Evolutionary conservation across 2,329 filamentous ascomycete genomes (phyloP).

Genomic region (Raffaelea arxii): DNA sequence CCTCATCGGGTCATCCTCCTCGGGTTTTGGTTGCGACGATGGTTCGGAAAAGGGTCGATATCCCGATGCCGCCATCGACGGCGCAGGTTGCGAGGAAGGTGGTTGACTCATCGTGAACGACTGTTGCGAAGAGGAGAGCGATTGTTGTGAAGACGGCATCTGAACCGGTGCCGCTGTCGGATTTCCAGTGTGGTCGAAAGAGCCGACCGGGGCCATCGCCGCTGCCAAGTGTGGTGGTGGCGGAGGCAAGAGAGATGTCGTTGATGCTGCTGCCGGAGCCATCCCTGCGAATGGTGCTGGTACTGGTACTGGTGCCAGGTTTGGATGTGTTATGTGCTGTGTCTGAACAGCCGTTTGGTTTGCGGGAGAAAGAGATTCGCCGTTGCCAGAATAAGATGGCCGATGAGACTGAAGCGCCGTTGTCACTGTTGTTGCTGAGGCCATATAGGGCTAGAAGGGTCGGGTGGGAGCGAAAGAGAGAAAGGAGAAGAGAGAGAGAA

Average conservation of each 20-base stretch:
- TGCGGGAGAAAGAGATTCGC: slow-evolving; percentile 8
- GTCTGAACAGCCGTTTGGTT: slow-evolving; percentile 7
- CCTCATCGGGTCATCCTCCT: slow-evolving; percentile 36
- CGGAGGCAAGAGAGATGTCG: slow-evolving; percentile 3
- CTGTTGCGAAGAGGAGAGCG: slow-evolving; percentile 40
- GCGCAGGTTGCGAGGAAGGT: slow-evolving; percentile 34
- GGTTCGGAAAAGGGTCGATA: slow-evolving; percentile 30
- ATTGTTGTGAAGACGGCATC: slow-evolving; percentile 16
- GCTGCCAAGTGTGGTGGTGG: background rate
- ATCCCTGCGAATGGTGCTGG: background rate
- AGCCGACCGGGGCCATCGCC: slow-evolving; percentile 7
- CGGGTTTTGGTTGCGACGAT: slow-evolving; percentile 17
- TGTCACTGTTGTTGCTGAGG: slow-evolving; percentile 26
- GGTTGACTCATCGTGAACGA: slow-evolving; percentile 49
- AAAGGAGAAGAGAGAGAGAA: background rate
- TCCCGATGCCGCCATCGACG: slow-evolving; percentile 23
- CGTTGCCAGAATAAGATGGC: slow-evolving; percentile 16
- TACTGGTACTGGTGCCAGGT: background rate
- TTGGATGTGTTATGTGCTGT: background rate
- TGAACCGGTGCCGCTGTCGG: slow-evolving; percentile 10
- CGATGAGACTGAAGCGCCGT: slow-evolving; percentile 16
- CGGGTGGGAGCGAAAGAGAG: background rate
- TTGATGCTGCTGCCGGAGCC: background rate
- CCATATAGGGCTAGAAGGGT: slow-evolving; percentile 22
- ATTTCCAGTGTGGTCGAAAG: slow-evolving; percentile 11